Evolutionary conservation across 2,329 filamentous ascomycete genomes (phyloP), one percentile per base, ranked within the genome.

Genomic region (Ascocoryne sarcoides): DNA sequence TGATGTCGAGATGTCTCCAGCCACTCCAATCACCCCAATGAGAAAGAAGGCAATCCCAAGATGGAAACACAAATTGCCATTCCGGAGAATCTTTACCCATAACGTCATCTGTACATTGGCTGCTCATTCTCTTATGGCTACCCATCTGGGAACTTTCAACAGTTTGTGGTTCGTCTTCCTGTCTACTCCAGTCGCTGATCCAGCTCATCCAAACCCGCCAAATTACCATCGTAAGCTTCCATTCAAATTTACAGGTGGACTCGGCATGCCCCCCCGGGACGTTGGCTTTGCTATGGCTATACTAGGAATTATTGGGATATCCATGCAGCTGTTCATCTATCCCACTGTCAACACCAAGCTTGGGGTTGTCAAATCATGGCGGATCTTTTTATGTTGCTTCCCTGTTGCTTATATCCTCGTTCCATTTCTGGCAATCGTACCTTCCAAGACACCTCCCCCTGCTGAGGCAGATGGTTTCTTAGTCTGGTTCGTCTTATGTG

Each of bases 211-310:
- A 56, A 54, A 83, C 51, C 72, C 74, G 5, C 79, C 80, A 31
- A 79, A 79, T 12, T 50, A 39, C 36, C 30, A 39, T 10, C 50
- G 39, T 10, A 32, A 30, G 10, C 44, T 52, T 4, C 51, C 51
- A 5, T 54, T 54, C 33, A 66, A 71, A 0, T 52, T 73, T 2
- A 76, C 84, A 10, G 84, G 84, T 20, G 85, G 85, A 1, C 67
- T 90, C 0, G 82, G 83, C 10, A 71, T 90, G 44, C 74, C 76
- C 0, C 79, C 84, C 0, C 69, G 73, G 2, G 73, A 76, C 8
- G 82, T 90, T 18, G 84, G 84, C 15, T 63, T 84, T 32, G 83
- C 83, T 4, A 86, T 88, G 65, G 78, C 84, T 3, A 78, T 83
- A 39, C 71, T 90, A 12, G 85, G 85, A 10, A 62, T 75, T 37